Evolutionary conservation across 108 stramenopile species (phyloP), one percentile per base, ranked within the genome.

Genomic region (Cyclotella atomus): DNA sequence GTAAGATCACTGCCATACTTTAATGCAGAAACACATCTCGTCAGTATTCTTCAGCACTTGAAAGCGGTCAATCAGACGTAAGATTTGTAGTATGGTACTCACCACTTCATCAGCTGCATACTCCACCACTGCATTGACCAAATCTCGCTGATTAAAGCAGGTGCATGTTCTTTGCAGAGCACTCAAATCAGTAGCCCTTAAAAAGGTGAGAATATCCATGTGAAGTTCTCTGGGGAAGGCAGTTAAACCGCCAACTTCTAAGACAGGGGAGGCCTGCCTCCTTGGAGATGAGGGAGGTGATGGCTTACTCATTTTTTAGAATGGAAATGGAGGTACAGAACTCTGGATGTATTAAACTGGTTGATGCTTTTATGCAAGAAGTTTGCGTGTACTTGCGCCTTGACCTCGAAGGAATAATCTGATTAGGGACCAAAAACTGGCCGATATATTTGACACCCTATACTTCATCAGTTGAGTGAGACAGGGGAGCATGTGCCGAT

Each of bases 181-280:
- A 24, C 80, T 65, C n/a, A 93, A 75, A 84, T 96, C 95, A 47
- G 82, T 90, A 44, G 95, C 91, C 43, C 95, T 70, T 25, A 96
- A 81, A 75, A 75, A 96, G n/a, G 87, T 91, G 12, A 96, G 60
- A 23, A 92, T 84, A 36, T 89, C 66, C 21, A 95, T 66, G 73
- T 92, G 90, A 0, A 91, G 33, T 54, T 91, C 91, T 17, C 67
- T 59, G 9, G 94, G 91, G 41, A 95, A 70, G 23, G 67, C 20
- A 1, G 60, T 27, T 27, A 61, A 43, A 4, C 23, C 24, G 12
- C 1, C 12, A 8, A 38, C 35, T 43, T 43, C 41, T 12, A 24
- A 23, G 23, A 25, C 1, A 21, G 41, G 41, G 3, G 21, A 30
- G 33, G 2, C 33, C 0, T 41, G 28, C 29, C 56, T 2, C 15